phyloP scores from a whole-genome alignment of 2,329 filamentous ascomycete genomes.

The Corniculantispora saksenae region DNA sequence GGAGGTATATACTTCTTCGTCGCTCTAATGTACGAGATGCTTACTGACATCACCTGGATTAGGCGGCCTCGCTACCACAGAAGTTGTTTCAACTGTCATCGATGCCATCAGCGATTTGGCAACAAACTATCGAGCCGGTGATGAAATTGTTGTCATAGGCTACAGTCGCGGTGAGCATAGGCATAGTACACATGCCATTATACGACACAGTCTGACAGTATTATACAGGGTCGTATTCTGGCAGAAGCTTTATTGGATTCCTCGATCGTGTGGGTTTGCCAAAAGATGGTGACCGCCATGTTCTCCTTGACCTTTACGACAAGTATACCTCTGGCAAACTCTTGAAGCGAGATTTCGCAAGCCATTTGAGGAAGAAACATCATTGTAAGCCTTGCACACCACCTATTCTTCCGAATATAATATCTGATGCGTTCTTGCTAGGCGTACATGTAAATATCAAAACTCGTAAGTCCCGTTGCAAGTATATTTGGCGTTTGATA shows the following conservation, averaged over 20 bases:
- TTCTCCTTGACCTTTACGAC: neutral
- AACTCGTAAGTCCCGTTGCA: neutral
- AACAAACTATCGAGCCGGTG: neutral
- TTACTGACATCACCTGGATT: neutral
- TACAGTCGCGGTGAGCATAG: constrained; percentile 1
- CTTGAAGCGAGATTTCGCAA: neutral
- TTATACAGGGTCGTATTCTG: neutral
- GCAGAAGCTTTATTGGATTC: neutral
- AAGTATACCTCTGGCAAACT: neutral
- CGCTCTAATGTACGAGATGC: too few relatives aligned
- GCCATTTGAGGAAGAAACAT: neutral
- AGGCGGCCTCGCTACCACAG: neutral
- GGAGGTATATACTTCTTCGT: neutral
- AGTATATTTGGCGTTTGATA: too few relatives aligned
- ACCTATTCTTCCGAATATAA: too few relatives aligned
- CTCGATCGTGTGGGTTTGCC: neutral
- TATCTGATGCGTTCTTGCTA: too few relatives aligned
- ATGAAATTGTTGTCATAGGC: neutral
- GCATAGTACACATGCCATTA: too few relatives aligned
- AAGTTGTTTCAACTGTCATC: neutral
- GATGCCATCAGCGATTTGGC: neutral
- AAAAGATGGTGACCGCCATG: neutral
- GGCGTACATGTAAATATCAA: neutral
- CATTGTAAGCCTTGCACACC: neutral
- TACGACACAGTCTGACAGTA: neutral